Conservation (phyloP, 2,329 filamentous ascomycete species). For the Ilyonectria robusta region DNA sequence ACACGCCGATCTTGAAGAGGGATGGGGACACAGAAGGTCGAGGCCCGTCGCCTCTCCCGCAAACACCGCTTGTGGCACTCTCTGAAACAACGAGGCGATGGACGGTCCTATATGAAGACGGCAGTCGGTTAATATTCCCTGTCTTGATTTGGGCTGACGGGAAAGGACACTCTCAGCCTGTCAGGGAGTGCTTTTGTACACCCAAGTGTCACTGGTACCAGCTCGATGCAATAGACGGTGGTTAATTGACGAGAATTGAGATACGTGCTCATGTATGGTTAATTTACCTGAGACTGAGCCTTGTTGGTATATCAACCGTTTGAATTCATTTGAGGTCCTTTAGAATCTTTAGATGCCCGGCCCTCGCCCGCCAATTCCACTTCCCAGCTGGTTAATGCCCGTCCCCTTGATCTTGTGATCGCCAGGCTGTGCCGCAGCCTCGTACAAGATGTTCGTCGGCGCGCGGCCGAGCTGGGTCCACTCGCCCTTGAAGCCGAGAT, state of each 20-base stretch:
- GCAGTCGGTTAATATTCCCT: too few relatives aligned
- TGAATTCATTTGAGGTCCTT: background rate
- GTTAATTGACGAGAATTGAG: background rate
- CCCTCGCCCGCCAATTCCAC: constrained; percentile 63
- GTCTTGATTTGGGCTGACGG: background rate
- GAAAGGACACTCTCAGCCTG: background rate
- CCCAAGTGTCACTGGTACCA: constrained; percentile 10
- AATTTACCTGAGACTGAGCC: too few relatives aligned
- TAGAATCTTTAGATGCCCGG: constrained; percentile 48
- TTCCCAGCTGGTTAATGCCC: constrained; percentile 67
- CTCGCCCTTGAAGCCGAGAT: constrained; percentile 94
- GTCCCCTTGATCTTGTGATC: constrained; percentile 83
- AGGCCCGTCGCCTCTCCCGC: background rate
- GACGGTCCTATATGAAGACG: too few relatives aligned
- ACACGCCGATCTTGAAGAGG: background rate
- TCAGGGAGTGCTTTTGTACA: background rate
- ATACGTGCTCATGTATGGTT: background rate
- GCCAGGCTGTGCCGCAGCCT: constrained; percentile 90
- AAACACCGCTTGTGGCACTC: background rate
- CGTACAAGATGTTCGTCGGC: constrained; percentile 89
- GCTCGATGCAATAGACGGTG: constrained; percentile 19
- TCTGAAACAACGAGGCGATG: too few relatives aligned
- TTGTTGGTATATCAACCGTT: too few relatives aligned
- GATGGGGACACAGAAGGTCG: background rate
- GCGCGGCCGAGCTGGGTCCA: constrained; percentile 84